phyloP scores from a whole-genome alignment of 2,329 filamentous ascomycete genomes.

The Clarireedia homoeocarpa region DNA sequence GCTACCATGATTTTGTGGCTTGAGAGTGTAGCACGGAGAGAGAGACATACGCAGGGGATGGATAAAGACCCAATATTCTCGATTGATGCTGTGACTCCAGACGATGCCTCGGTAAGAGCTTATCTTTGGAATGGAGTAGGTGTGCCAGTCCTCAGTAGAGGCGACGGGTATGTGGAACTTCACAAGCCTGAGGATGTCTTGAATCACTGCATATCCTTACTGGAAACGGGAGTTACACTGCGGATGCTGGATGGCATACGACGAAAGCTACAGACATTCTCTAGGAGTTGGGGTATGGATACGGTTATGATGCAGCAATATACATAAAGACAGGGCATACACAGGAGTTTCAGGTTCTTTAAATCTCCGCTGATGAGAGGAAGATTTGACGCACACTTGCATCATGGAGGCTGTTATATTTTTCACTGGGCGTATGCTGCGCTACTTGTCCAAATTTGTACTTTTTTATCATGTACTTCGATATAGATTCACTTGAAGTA shows the following conservation, averaged over 20 bases:
- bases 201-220: conserved; percentile 42
- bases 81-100: conserved; percentile 41
- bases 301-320: conserved; percentile 11
- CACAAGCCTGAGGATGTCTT: conserved; percentile 42
- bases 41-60: conserved; percentile 29
- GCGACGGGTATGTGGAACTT: conserved; percentile 38
- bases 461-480: neutral
- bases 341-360: conserved; percentile 20
- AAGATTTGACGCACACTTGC: neutral
- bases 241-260: conserved; percentile 47
- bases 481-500: neutral
- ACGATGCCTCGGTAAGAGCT: conserved; percentile 42
- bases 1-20: conserved; percentile 55
- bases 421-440: neutral
- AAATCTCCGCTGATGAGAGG: neutral
- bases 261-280: conserved; percentile 40
- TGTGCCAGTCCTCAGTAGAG: conserved; percentile 41
- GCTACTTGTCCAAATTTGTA: neutral
- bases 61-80: conserved; percentile 35
- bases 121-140: conserved; percentile 47
- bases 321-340: conserved; percentile 18
- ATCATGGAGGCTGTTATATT: neutral
- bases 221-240: conserved; percentile 44
- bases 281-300: conserved; percentile 25
- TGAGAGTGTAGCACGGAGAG: conserved; percentile 47